Percentiles rank a stretch among this genome's conserved stretches.
Conservation (phyloP, 805 yeast genomes). For the Jamesozyma gamospora region DNA sequence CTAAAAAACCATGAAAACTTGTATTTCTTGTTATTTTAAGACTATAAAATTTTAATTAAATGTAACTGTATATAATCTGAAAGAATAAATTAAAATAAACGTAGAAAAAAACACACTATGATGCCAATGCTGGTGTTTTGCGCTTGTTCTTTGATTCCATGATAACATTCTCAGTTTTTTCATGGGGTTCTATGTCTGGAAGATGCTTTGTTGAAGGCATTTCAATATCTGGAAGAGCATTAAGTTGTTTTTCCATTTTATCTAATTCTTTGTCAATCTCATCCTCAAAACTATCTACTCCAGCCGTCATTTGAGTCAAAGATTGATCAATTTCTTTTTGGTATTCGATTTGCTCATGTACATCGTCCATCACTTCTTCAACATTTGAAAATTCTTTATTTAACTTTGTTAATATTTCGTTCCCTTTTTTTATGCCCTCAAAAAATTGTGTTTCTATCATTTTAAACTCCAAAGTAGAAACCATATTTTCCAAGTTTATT, state of each 20-base stretch:
- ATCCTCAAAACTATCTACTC: conserved; percentile 33
- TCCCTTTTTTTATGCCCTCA: conserved; percentile 74
- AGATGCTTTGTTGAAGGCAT: conserved; percentile 28
- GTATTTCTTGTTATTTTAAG: too few species aligned
- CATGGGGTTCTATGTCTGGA: conserved; percentile 6
- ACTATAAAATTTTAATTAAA: too few species aligned
- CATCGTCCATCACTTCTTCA: conserved; percentile 75
- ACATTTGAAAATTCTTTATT: conserved; percentile 72
- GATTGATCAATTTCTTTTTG: conserved; percentile 63
- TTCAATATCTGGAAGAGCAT: conserved; percentile 22
- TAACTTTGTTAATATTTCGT: conserved; percentile 58
- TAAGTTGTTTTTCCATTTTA: conserved; percentile 40
- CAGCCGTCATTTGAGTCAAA: conserved; percentile 32
- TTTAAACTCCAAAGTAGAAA: conserved; percentile 78
- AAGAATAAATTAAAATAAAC: too few species aligned
- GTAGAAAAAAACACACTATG: background rate
- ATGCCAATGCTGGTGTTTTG: background rate
- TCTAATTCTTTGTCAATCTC: conserved; percentile 61
- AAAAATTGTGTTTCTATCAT: conserved; percentile 78
- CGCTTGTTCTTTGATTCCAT: background rate
- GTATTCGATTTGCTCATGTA: conserved; percentile 69
- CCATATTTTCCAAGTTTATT: conserved; percentile 67
- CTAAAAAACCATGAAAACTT: too few species aligned
- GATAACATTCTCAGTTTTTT: background rate
- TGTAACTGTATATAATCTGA: too few species aligned